Evolutionary conservation across 345 rosid species (phyloP).

Genomic region (Litchi chinensis): DNA sequence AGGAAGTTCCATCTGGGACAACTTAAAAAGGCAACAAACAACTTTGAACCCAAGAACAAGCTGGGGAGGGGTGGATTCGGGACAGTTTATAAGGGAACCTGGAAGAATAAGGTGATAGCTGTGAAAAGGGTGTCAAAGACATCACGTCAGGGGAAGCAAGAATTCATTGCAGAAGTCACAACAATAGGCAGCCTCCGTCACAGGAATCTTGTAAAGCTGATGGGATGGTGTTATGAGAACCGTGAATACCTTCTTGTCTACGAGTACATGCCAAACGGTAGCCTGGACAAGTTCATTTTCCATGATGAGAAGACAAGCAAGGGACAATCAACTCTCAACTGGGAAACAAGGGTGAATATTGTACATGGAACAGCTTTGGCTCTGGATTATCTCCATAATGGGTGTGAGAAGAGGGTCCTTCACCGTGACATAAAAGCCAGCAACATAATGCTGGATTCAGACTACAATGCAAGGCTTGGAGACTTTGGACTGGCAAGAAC

Average conservation of each 20-base stretch:
- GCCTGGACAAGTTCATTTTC: slow-evolving; percentile 65
- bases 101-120: slow-evolving; percentile 58
- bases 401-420: slow-evolving; percentile 63
- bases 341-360: slow-evolving; percentile 56
- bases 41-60: slow-evolving; percentile 51
- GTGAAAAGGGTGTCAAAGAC: slow-evolving; percentile 67
- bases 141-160: slow-evolving; percentile 75
- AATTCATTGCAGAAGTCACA: slow-evolving; percentile 75
- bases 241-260: slow-evolving; percentile 61
- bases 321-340: slow-evolving; percentile 37
- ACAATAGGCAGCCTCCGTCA: slow-evolving; percentile 75
- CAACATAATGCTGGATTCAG: slow-evolving; percentile 76
- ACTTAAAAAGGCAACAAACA: slow-evolving; percentile 57
- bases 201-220: slow-evolving; percentile 64
- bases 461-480: slow-evolving; percentile 54
- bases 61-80: slow-evolving; percentile 85
- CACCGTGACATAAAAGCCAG: slow-evolving; percentile 76
- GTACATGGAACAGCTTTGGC: slow-evolving; percentile 65
- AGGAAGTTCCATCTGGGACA: slow-evolving; percentile 53
- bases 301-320: slow-evolving; percentile 17
- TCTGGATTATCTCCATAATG: slow-evolving; percentile 70
- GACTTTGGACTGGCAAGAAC: slow-evolving; percentile 86
- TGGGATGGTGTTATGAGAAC: slow-evolving; percentile 79
- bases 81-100: slow-evolving; percentile 63
- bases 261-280: slow-evolving; percentile 71